A percentile compares a stretch with the other conserved stretches of the same genome.
Conservation (phyloP, 306 rosid genomes). For the Castanea sativa region DNA sequence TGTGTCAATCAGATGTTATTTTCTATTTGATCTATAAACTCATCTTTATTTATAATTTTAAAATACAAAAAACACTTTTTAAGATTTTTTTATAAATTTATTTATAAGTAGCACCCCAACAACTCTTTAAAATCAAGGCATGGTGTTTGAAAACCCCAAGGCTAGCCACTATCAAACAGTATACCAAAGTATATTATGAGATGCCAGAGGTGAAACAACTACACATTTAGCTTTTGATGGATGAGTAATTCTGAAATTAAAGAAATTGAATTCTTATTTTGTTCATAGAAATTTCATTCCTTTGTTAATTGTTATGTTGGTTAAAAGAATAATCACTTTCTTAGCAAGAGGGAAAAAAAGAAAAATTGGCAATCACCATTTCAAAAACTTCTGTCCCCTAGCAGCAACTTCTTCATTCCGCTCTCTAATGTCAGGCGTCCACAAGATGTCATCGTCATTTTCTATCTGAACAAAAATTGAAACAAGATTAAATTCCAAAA, state of each 20-base stretch:
- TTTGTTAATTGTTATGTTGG: not conserved
- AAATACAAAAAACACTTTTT: too few species aligned
- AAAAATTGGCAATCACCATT: conserved; percentile 53
- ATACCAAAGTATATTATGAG: not conserved
- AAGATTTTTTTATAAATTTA: too few species aligned
- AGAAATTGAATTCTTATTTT: not conserved
- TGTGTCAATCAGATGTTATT: too few species aligned
- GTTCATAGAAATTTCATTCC: not conserved
- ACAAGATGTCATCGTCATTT: conserved; percentile 65
- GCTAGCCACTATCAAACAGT: not conserved
- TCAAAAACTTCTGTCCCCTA: conserved; percentile 75
- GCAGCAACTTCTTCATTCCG: conserved; percentile 66
- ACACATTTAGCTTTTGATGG: not conserved
- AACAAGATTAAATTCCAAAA: conserved; percentile 20
- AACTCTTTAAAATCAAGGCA: not conserved
- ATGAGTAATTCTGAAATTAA: not conserved
- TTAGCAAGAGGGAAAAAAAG: not conserved
- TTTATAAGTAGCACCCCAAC: not conserved
- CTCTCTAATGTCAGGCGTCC: conserved; percentile 82
- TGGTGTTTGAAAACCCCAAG: not conserved
- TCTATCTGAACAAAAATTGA: conserved; percentile 56
- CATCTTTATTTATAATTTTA: too few species aligned
- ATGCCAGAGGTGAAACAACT: not conserved
- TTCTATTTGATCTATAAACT: too few species aligned
- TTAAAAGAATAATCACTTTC: not conserved